Percentiles rank a stretch among this genome's conserved stretches.
Evolutionary conservation across 1,139 yeast genomes (phyloP).

Genomic region (Taiozyma sp.): DNA sequence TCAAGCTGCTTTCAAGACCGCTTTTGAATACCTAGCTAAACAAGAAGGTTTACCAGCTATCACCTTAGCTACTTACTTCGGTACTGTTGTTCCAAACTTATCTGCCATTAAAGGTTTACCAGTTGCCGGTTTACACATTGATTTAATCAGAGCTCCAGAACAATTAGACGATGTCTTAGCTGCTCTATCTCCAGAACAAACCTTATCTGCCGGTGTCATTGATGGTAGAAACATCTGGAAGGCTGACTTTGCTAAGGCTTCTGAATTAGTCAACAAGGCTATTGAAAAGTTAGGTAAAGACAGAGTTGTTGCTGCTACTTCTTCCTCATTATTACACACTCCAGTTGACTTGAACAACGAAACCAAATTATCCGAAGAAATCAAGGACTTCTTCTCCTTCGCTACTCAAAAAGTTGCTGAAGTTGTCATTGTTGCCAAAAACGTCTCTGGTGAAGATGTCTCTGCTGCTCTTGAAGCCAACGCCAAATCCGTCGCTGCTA

Average conservation of each 20-base stretch:
- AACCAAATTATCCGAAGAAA: slow-evolving; percentile 81
- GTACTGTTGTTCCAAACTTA: slow-evolving; percentile 97
- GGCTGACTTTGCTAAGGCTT: slow-evolving; percentile 85
- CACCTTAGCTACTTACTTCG: slow-evolving; percentile 88
- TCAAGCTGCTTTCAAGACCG: slow-evolving; percentile 80
- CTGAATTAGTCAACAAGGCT: slow-evolving; percentile 76
- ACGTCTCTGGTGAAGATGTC: slow-evolving; percentile 76
- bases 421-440: slow-evolving; percentile 88
- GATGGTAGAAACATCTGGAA: slow-evolving; percentile 99
- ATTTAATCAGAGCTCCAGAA: slow-evolving; percentile 93
- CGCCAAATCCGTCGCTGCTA: slow-evolving; percentile 79
- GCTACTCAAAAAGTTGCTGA: slow-evolving; percentile 94
- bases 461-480: slow-evolving; percentile 66
- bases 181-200: slow-evolving; percentile 61
- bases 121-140: slow-evolving; percentile 94
- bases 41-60: slow-evolving; percentile 71
- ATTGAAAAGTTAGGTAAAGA: slow-evolving; percentile 80
- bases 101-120: slow-evolving; percentile 83
- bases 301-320: slow-evolving; percentile 87
- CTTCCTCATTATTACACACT: slow-evolving; percentile 96
- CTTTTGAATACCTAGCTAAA: slow-evolving; percentile 66
- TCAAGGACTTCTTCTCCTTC: slow-evolving; percentile 97
- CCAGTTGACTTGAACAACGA: slow-evolving; percentile 94
- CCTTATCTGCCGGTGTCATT: slow-evolving; percentile 92
- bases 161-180: slow-evolving; percentile 82